Conservation (phyloP, 1,284 basidiomycete genomes). For the Caloboletus firmus region DNA sequence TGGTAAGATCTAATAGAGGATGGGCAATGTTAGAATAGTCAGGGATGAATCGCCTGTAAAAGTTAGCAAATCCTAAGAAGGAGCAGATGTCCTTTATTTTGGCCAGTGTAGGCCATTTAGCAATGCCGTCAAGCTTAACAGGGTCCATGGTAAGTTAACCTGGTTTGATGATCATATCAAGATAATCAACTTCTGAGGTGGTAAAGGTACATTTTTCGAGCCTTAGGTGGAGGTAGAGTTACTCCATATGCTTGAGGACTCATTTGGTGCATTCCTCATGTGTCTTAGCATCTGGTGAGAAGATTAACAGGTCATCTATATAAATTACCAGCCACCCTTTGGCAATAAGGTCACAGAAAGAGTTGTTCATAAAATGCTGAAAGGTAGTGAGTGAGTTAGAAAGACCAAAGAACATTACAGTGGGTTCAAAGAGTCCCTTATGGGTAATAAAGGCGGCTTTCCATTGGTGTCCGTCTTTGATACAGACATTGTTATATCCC, state of each 20-base stretch:
- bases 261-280: constrained; percentile 16
- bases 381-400: constrained; percentile 34
- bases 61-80: constrained; percentile 42
- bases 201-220: too few relatives aligned
- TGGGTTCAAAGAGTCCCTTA: constrained; percentile 25
- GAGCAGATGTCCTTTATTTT: constrained; percentile 30
- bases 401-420: constrained; percentile 41
- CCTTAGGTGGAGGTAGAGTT: constrained; percentile 33
- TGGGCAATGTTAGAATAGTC: too few relatives aligned
- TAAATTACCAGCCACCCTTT: constrained; percentile 10
- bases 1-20: too few relatives aligned
- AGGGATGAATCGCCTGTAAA: constrained; percentile 45
- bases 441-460: too few relatives aligned
- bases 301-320: constrained; percentile 31
- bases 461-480: too few relatives aligned
- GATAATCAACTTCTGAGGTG: too few relatives aligned
- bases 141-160: constrained; percentile 38
- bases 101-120: constrained; percentile 37
- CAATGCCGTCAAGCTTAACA: constrained; percentile 38
- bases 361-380: constrained; percentile 23
- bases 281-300: not conserved
- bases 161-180: too few relatives aligned
- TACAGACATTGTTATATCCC: too few relatives aligned
- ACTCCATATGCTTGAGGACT: constrained; percentile 33
- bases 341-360: constrained; percentile 12